phyloP scores from a whole-genome alignment of 331 rosid genomes.

The Rosa hybrid region DNA sequence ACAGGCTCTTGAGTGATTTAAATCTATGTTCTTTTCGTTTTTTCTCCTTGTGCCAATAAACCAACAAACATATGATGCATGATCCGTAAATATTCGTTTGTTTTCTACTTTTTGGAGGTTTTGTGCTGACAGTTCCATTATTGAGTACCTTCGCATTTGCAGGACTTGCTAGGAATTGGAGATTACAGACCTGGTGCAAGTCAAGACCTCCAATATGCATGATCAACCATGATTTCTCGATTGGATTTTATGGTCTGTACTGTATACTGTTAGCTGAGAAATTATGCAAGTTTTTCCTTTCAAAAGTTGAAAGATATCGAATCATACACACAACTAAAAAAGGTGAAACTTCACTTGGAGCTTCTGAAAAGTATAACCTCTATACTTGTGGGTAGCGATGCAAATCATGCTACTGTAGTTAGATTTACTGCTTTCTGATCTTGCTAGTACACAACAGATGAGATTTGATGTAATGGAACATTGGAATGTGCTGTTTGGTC shows the following conservation, averaged over 20 bases:
- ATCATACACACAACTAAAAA: background rate
- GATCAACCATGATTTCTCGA: background rate
- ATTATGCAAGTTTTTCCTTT: background rate
- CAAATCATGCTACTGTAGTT: background rate
- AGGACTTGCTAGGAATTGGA: constrained; percentile 96
- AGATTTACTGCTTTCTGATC: constrained; percentile 7
- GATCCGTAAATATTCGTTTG: background rate
- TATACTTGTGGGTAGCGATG: background rate
- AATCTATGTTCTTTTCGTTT: background rate
- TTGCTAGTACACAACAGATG: background rate
- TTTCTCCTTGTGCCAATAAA: background rate
- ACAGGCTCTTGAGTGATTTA: background rate
- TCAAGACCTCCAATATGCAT: constrained; percentile 39
- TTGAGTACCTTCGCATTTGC: constrained; percentile 23
- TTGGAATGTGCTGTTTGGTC: constrained; percentile 3
- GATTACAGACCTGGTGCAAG: constrained; percentile 79
- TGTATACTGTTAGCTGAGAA: background rate
- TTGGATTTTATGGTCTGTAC: background rate
- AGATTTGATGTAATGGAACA: background rate
- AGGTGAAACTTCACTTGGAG: background rate
- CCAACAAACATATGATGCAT: background rate
- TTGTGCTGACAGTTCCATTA: background rate
- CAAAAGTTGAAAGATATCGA: background rate
- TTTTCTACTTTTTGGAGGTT: background rate
- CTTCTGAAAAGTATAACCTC: constrained; percentile 3